phyloP scores from a whole-genome alignment of 2,329 filamentous ascomycete species.

The Sarocladium strictum region DNA sequence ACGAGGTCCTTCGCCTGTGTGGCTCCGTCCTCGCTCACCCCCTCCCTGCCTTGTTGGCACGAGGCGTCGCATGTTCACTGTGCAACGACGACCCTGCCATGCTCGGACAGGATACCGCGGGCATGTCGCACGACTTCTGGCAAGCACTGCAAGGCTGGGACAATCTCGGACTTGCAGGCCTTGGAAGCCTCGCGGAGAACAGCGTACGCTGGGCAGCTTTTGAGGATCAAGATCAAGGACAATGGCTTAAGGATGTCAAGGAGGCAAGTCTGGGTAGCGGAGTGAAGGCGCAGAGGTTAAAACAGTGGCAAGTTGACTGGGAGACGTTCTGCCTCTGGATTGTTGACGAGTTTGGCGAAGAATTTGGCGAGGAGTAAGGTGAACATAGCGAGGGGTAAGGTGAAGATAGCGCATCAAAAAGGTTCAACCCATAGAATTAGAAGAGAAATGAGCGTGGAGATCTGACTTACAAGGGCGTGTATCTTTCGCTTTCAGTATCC shows the following conservation, averaged over 20 bases:
- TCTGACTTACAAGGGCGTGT: too few relatives aligned
- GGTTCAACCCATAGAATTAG: background rate
- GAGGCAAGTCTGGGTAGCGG: slow-evolving; percentile 68
- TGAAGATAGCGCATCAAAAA: background rate
- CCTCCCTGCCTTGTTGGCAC: slow-evolving; percentile 74
- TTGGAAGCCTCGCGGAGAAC: slow-evolving; percentile 86
- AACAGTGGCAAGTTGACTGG: slow-evolving; percentile 76
- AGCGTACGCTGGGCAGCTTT: slow-evolving; percentile 86
- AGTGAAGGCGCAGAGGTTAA: slow-evolving; percentile 64
- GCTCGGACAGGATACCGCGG: slow-evolving; percentile 73
- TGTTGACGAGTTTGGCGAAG: slow-evolving; percentile 65
- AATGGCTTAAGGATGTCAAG: slow-evolving; percentile 68
- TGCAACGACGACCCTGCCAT: slow-evolving; percentile 91
- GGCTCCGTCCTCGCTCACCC: slow-evolving; percentile 72
- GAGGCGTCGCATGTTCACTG: slow-evolving; percentile 76
- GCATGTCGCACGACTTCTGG: slow-evolving; percentile 92
- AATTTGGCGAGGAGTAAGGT: slow-evolving; percentile 43
- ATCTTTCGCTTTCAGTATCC: too few relatives aligned
- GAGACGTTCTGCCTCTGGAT: slow-evolving; percentile 91
- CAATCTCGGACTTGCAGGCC: slow-evolving; percentile 79
- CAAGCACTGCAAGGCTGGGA: slow-evolving; percentile 88
- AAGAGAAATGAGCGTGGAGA: too few relatives aligned
- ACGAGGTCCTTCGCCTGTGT: slow-evolving; percentile 78
- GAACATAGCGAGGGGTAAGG: too few relatives aligned
- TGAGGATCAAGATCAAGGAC: slow-evolving; percentile 66